A percentile compares a stretch with the other conserved stretches of the same genome.
Evolutionary conservation across 805 yeast genomes (phyloP).

Genomic region (Teunomyces stri): DNA sequence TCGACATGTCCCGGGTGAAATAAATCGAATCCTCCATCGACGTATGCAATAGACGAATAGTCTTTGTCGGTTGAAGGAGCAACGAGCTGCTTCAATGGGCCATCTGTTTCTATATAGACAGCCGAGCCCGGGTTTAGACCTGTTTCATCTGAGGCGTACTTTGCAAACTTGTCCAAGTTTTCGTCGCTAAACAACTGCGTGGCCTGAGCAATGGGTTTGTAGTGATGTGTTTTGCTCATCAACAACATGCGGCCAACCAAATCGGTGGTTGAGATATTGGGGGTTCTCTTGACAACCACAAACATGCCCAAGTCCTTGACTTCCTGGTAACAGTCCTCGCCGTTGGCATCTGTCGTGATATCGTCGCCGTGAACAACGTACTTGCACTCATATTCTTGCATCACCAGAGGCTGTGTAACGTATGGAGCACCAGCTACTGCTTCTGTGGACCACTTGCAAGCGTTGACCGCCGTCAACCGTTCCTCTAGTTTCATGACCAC

Average conservation of each 20-base stretch:
- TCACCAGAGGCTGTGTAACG: conserved; percentile 79
- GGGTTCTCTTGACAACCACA: conserved; percentile 89
- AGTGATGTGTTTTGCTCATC: conserved; percentile 58
- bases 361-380: conserved; percentile 99
- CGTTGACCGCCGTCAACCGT: conserved; percentile 78
- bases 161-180: conserved; percentile 39
- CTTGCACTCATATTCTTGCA: conserved; percentile 72
- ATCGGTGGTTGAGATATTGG: conserved; percentile 92
- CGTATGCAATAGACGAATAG: conserved; percentile 39
- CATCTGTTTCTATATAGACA: conserved; percentile 43
- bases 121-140: conserved; percentile 60
- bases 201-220: conserved; percentile 23
- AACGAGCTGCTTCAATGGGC: conserved; percentile 29
- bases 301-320: conserved; percentile 86
- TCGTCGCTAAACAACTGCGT: conserved; percentile 11
- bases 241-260: conserved; percentile 84
- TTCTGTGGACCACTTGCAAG: conserved; percentile 83
- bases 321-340: conserved; percentile 84
- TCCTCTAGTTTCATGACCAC: conserved; percentile 87
- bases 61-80: conserved; percentile 24
- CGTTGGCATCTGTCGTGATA: conserved; percentile 93
- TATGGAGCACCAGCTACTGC: conserved; percentile 84
- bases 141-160: conserved; percentile 61
- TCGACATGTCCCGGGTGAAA: conserved; percentile 93
- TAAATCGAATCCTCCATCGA: conserved; percentile 86